phyloP scores from a whole-genome alignment of 176 grass and related monocot genomes.

The Oryza punctata region DNA sequence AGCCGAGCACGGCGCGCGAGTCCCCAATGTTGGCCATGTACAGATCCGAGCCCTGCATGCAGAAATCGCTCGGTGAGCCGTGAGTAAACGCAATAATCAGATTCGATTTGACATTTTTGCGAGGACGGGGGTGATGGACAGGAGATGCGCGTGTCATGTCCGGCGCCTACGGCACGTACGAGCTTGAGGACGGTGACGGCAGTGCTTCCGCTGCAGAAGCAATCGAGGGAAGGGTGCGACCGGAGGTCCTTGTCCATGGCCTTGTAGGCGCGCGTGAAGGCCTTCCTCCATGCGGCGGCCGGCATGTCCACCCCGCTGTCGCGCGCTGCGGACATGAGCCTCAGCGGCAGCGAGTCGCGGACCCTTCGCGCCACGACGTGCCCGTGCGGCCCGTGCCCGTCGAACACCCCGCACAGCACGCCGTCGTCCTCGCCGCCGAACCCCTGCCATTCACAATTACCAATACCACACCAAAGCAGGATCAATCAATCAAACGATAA shows the following conservation, averaged over 20 bases:
- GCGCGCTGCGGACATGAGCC: slow-evolving; percentile 68
- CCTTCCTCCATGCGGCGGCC: slow-evolving; percentile 67
- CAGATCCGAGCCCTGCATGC: slow-evolving; percentile 71
- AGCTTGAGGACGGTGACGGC: slow-evolving; percentile 86
- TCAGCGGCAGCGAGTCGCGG: slow-evolving; percentile 74
- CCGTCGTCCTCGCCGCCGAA: slow-evolving; percentile 64
- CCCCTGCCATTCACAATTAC: slow-evolving; percentile 36
- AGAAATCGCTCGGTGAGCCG: slow-evolving; percentile 7
- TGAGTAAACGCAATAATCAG: not conserved
- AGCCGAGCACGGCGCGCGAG: slow-evolving; percentile 90
- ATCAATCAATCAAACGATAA: not conserved
- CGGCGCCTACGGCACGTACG: slow-evolving; percentile 49
- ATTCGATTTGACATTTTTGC: slow-evolving; percentile 27
- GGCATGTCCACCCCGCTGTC: slow-evolving; percentile 28
- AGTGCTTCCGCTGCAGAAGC: slow-evolving; percentile 95
- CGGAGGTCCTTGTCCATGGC: slow-evolving; percentile 96
- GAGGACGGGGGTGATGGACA: not conserved
- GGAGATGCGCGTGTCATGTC: not conserved
- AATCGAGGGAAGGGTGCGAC: slow-evolving; percentile 71
- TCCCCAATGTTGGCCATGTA: slow-evolving; percentile 94
- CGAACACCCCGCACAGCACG: slow-evolving; percentile 92
- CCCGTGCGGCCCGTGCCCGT: slow-evolving; percentile 92
- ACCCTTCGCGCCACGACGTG: slow-evolving; percentile 89
- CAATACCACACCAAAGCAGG: not conserved
- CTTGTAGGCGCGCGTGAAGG: slow-evolving; percentile 78